phyloP scores from a whole-genome alignment of 2,329 filamentous ascomycete species.

The Myriangium duriaei region DNA sequence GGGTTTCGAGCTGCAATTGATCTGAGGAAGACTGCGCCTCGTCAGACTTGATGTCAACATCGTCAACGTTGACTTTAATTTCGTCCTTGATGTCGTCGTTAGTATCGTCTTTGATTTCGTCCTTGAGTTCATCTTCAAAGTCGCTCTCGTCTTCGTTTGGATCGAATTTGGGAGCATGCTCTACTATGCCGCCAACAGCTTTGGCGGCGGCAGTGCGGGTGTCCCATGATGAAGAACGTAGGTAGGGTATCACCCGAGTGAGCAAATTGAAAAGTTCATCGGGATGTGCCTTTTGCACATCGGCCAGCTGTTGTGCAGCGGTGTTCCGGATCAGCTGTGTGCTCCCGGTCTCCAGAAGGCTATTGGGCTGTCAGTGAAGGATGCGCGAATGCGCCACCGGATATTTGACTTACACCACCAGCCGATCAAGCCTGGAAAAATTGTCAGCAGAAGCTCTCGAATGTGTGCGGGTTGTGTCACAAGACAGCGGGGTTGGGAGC shows the following conservation, averaged over 20 bases:
- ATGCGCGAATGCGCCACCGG: constrained; percentile 1
- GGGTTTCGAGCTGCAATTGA: constrained; percentile 55
- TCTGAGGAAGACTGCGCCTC: constrained; percentile 37
- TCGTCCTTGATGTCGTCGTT: constrained; percentile 19
- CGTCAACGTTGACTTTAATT: not conserved
- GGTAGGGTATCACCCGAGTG: constrained; percentile 85
- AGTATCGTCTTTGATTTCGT: constrained; percentile 48
- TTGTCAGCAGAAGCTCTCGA: constrained; percentile 12
- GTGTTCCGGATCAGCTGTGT: constrained; percentile 93
- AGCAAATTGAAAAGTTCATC: constrained; percentile 95
- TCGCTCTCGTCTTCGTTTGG: constrained; percentile 64
- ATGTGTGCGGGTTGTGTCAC: constrained; percentile 1
- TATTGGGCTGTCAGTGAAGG: constrained; percentile 26
- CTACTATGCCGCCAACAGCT: constrained; percentile 85
- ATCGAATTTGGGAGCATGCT: constrained; percentile 77
- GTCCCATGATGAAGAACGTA: constrained; percentile 93
- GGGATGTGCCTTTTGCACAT: constrained; percentile 95
- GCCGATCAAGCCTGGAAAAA: constrained; percentile 26
- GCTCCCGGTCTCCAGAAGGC: constrained; percentile 92
- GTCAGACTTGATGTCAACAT: not conserved
- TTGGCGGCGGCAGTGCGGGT: constrained; percentile 87
- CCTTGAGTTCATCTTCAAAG: constrained; percentile 33
- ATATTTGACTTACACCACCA: constrained; percentile 21
- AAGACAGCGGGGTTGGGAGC: constrained; percentile 3
- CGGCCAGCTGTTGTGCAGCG: constrained; percentile 88